Base-by-base conservation (phyloP, 768 basidiomycete genomes). In the Termitomyces sp. region DNA sequence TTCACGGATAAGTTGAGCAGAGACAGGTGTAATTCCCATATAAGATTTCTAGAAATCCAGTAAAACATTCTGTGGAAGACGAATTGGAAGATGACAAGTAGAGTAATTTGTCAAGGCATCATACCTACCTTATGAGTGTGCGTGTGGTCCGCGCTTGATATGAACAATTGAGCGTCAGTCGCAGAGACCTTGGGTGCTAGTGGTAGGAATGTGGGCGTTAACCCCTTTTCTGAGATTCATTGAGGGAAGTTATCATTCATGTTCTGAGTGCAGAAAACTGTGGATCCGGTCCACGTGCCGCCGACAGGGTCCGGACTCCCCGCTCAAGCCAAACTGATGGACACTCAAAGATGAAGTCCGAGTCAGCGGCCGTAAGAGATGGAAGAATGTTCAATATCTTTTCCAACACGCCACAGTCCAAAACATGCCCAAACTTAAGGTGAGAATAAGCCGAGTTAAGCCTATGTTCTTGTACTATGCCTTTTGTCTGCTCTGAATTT, bases 281-380 rank as follows among this genome's bases (percentile, higher is more conserved):
- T 22, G 53, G 35, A 45, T 58, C 60, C 58, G 60, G 50, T 20
- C 50, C 58, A 49, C 57, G 56, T 54, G 51, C 46, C 41, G 38
- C 48, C 38, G 26, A 53, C 28, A 52, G 45, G n/a, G 20, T 60
- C 61, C 61, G 60, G 58, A n/a, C 45, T 57, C 43, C 54, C 63
- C 60, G 55, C 55, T 45, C 58, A 60, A 61, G 54, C 53, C 57
- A 63, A 61, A 45, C 56, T 60, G 60, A 63, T 58, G 52, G 57
- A 9, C 26, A 54, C 57, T 24, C 33, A 32, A 30, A 20, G 20
- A 41, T 18, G 16, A 26, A 28, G 22, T 41, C 40, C 40, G 26
- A 53, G 65, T 68, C 66, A 68, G 65, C 65, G 62, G 62, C 68
- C 70, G 69, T 60, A 62, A 59, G 68, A 67, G 62, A 8, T 66